Evolutionary conservation across 306 rosid genomes (phyloP).

Genomic region (Clitoria ternatea): DNA sequence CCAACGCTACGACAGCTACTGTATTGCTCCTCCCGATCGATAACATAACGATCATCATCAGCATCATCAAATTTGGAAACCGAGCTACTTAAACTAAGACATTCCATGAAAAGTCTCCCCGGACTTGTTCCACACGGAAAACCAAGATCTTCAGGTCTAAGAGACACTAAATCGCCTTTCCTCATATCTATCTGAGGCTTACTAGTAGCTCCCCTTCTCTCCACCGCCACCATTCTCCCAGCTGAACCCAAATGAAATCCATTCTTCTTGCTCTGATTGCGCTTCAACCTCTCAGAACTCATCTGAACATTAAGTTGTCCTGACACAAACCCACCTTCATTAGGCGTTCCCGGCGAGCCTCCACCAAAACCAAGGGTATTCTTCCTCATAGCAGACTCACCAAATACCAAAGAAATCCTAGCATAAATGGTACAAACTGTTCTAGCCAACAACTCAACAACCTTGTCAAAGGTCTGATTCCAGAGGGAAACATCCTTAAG

Average conservation of each 20-base stretch:
- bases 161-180: conserved; percentile 45
- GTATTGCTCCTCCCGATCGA: conserved; percentile 38
- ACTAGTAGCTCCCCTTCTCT: conserved; percentile 37
- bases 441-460: conserved; percentile 77
- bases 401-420: conserved; percentile 54
- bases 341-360: conserved; percentile 28
- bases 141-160: conserved; percentile 54
- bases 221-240: conserved; percentile 24
- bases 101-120: conserved; percentile 81
- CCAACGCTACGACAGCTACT: conserved; percentile 36
- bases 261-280: conserved; percentile 38
- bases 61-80: conserved; percentile 47
- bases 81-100: conserved; percentile 72
- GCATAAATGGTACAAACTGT: conserved; percentile 81
- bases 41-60: conserved; percentile 34
- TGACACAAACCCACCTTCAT: conserved; percentile 29
- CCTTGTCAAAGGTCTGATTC: conserved; percentile 81
- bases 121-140: conserved; percentile 77
- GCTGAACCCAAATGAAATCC: conserved; percentile 25
- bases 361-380: conserved; percentile 29
- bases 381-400: conserved; percentile 41
- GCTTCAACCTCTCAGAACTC: conserved; percentile 45
- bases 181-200: conserved; percentile 42
- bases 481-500: conserved; percentile 72
- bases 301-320: conserved; percentile 24